Evolutionary conservation across 2,329 filamentous ascomycete genomes (phyloP).

Genomic region (Fusarium solani-melongenae): DNA sequence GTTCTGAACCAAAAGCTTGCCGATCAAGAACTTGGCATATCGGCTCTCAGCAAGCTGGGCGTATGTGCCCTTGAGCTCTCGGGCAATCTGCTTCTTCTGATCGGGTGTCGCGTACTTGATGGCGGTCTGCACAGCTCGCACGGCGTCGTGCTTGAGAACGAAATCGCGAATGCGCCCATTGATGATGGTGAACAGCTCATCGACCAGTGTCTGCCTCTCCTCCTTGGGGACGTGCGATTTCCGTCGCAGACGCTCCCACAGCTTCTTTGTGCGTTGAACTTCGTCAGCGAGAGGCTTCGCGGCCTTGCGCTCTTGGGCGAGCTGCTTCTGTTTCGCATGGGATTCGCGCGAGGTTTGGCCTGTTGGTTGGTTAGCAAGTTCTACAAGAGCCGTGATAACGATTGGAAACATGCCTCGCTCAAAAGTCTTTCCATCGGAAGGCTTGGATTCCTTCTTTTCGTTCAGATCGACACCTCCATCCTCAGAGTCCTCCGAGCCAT

Average conservation of each 20-base stretch:
- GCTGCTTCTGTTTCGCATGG: conserved; percentile 90
- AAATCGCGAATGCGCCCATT: conserved; percentile 94
- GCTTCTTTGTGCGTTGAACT: conserved; percentile 89
- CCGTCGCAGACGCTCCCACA: conserved; percentile 92
- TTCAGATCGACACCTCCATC: conserved; percentile 64
- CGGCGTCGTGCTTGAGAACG: conserved; percentile 97
- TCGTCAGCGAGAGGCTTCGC: conserved; percentile 93
- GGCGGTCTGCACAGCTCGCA: conserved; percentile 95
- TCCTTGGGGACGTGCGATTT: conserved; percentile 94
- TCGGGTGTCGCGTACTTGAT: conserved; percentile 92
- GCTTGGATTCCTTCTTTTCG: conserved; percentile 50
- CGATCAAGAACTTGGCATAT: conserved; percentile 97
- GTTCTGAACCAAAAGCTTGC: conserved; percentile 93
- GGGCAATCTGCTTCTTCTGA: conserved; percentile 87
- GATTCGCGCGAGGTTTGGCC: conserved; percentile 82
- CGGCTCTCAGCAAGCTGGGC: conserved; percentile 88
- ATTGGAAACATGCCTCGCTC: conserved; percentile 54
- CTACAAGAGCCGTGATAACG: neutral
- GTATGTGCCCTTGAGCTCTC: conserved; percentile 87
- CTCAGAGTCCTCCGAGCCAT: conserved; percentile 62
- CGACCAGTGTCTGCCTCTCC: conserved; percentile 86
- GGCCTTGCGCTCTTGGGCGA: conserved; percentile 88
- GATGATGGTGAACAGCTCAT: conserved; percentile 91
- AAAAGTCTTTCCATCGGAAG: conserved; percentile 52
- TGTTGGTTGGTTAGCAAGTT: conserved; percentile 41